Base-by-base conservation (phyloP, 768 basidiomycete genomes). In the Lyophyllum decastes region DNA sequence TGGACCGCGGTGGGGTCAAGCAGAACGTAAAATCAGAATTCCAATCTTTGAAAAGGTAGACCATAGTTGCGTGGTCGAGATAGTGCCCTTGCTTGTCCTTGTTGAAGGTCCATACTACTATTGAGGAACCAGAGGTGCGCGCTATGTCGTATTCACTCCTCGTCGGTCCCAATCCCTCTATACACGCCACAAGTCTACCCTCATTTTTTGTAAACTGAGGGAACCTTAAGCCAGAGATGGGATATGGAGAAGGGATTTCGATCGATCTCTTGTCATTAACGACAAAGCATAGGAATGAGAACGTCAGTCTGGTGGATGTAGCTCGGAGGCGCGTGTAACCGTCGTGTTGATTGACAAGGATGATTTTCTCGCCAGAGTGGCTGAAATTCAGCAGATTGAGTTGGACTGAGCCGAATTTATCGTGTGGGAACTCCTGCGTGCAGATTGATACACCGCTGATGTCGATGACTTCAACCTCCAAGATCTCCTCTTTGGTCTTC, bases 351-450 rank as follows among this genome's bases (percentile, higher is more conserved):
- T 45, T 45, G 21, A 25, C 44, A 17, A 52, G n/a, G 26, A 45
- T 25, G 46, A 59, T 49, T 22, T 50, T 59, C 21, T 50, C 24
- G 9, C 58, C 58, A 14, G 58, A 49, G 26, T 49, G 2, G 30
- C 58, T 59, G 41, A 54, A 54, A 17, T 30, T n/a, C 17, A 51
- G 43, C 17, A 38, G 33, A 52, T 34, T 21, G 21, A 49, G 19
- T 16, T 45, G 9, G 1, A 43, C 25, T 22, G 11, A 12, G 27
- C 35, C 3, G 16, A 38, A 38, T 17, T 17, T 17, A 11, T 21
- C 21, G 7, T 57, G 9, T 0, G 16, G 17, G 25, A 57, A 52
- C n/a, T 5, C 19, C 19, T 35, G 19, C 19, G 21, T 26, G 17
- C 2, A 52, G 34, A 59, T 4, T 8, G 27, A 40, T 2, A 10